These are phyloP conservation scores for Nitzschia inconspicua DNA, from an alignment of 108 stramenopile species.

Conservation along the genomic window DNA sequence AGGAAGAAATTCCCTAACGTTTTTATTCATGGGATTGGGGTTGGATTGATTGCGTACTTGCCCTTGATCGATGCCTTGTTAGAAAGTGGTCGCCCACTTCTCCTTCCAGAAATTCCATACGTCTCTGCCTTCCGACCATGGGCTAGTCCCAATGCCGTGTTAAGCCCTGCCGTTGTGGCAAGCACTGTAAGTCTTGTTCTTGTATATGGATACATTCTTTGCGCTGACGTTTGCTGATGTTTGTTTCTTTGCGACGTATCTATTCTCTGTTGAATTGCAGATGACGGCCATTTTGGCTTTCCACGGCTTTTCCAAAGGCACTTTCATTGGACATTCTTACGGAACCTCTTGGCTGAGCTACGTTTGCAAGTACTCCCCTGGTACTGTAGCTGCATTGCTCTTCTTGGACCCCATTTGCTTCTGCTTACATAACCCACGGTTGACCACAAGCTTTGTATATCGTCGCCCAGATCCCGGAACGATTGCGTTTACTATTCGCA, in stretches of 20 bases:
- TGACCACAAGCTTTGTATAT: conserved; percentile 83
- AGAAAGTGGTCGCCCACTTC: conserved; percentile 62
- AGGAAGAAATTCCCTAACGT: conserved; percentile 52
- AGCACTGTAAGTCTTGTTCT: conserved; percentile 38
- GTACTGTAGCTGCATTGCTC: conserved; percentile 64
- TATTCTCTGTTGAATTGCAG: conserved; percentile 3
- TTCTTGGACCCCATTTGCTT: conserved; percentile 89
- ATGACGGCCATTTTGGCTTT: conserved; percentile 79
- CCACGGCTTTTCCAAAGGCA: conserved; percentile 62
- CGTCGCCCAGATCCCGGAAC: conserved; percentile 74
- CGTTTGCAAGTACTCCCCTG: conserved; percentile 75
- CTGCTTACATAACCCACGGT: conserved; percentile 67
- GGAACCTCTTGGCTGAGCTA: conserved; percentile 81
- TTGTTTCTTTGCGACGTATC: background rate
- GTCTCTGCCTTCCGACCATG: conserved; percentile 83
- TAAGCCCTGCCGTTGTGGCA: conserved; percentile 68
- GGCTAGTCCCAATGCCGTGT: conserved; percentile 65
- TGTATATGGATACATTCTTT: background rate
- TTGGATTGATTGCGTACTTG: conserved; percentile 76
- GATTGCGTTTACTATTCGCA: conserved; percentile 69
- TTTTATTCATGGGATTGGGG: conserved; percentile 86
- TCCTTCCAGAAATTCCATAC: conserved; percentile 79
- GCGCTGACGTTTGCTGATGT: background rate
- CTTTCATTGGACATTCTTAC: conserved; percentile 82
- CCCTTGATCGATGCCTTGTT: conserved; percentile 66